Percentiles rank a stretch among this genome's conserved stretches.
Evolutionary conservation across 1,284 basidiomycete species (phyloP).

Genomic region (Coriolopsis trogii): DNA sequence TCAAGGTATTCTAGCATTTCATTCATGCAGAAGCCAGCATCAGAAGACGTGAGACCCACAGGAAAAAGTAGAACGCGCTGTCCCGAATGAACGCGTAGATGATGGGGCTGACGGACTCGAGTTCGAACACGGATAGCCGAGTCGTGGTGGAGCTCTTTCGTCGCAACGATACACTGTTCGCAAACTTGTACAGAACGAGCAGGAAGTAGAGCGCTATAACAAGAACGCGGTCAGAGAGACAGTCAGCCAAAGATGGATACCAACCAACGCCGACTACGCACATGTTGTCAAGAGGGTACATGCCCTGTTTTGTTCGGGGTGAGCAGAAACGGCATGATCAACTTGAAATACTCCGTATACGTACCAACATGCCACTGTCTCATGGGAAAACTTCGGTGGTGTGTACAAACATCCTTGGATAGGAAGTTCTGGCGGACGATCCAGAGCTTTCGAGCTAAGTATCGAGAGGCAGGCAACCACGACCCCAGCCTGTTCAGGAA

Average conservation of each 20-base stretch:
- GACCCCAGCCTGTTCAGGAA: too few species aligned
- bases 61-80: slow-evolving; percentile 19
- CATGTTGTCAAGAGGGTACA: slow-evolving; percentile 9
- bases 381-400: not conserved
- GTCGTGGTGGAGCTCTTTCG: not conserved
- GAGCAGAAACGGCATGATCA: not conserved
- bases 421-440: not conserved
- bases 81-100: slow-evolving; percentile 19
- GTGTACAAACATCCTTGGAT: slow-evolving; percentile 11
- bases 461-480: too few species aligned
- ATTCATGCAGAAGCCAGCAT: too few species aligned
- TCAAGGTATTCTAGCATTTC: too few species aligned
- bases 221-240: not conserved
- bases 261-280: not conserved
- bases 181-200: slow-evolving; percentile 18
- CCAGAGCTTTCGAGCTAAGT: not conserved
- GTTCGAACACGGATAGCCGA: slow-evolving; percentile 7
- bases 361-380: slow-evolving; percentile 10
- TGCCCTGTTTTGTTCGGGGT: not conserved
- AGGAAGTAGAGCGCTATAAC: slow-evolving; percentile 13
- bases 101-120: slow-evolving; percentile 13
- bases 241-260: not conserved
- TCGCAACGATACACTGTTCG: slow-evolving; percentile 6
- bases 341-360: not conserved
- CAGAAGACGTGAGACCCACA: slow-evolving; percentile 9